Evolutionary conservation across 495 filamentous ascomycete genomes (phyloP).

Genomic region (Hypomontagnella submonticulosa): DNA sequence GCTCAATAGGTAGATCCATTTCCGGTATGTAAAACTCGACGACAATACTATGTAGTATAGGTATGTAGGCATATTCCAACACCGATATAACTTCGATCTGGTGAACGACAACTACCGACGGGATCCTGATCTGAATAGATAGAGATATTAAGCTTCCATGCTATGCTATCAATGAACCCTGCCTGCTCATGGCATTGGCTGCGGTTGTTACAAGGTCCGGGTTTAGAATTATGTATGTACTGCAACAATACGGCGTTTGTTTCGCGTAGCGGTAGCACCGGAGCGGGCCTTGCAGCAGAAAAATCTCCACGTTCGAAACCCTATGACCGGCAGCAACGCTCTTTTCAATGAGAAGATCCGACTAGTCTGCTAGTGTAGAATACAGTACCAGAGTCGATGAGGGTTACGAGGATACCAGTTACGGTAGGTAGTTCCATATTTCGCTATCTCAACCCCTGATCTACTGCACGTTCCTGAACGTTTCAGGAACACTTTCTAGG

Average conservation of each 20-base stretch:
- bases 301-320: conserved; percentile 28
- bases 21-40: neutral
- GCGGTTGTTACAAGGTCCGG: conserved; percentile 15
- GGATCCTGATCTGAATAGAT: conserved; percentile 11
- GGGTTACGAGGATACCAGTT: conserved; percentile 13
- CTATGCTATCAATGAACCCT: conserved; percentile 12
- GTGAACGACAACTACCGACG: conserved; percentile 24
- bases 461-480: conserved; percentile 30
- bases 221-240: conserved; percentile 11
- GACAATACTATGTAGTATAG: neutral
- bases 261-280: conserved; percentile 36
- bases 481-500: conserved; percentile 32
- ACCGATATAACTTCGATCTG: neutral
- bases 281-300: conserved; percentile 27
- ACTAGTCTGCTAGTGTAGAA: conserved; percentile 8
- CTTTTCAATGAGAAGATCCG: conserved; percentile 17
- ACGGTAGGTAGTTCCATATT: conserved; percentile 23
- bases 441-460: conserved; percentile 36
- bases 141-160: conserved; percentile 4
- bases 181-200: neutral
- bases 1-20: conserved; percentile 6
- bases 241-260: conserved; percentile 33
- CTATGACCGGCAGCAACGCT: conserved; percentile 26
- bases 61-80: too few relatives aligned
- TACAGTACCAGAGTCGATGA: conserved; percentile 18